Percentiles rank a stretch among this genome's conserved stretches.
phyloP scores from a whole-genome alignment of 352 stramenopile species.

The Phytophthora colocasiae region DNA sequence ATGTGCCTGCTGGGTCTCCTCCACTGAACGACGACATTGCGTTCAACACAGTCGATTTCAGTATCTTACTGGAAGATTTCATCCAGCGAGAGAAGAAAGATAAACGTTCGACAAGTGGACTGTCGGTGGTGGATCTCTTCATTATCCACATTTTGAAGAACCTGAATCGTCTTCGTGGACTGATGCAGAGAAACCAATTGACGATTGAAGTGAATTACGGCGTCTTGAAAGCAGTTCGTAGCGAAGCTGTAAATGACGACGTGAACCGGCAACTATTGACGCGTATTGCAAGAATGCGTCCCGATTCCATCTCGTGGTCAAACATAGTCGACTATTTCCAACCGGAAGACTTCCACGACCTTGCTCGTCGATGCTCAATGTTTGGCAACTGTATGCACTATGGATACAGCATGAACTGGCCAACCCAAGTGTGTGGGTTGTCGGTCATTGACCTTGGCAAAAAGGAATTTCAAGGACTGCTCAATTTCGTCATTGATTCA shows the following conservation, averaged over 20 bases:
- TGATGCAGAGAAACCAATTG: slow-evolving; percentile 22
- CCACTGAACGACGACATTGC: slow-evolving; percentile 19
- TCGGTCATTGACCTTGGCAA: slow-evolving; percentile 28
- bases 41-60: slow-evolving; percentile 30
- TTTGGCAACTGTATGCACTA: slow-evolving; percentile 31
- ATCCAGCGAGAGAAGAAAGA: slow-evolving; percentile 11
- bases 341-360: slow-evolving; percentile 34
- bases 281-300: slow-evolving; percentile 29
- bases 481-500: slow-evolving; percentile 12
- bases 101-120: neutral
- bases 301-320: slow-evolving; percentile 35
- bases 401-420: slow-evolving; percentile 40
- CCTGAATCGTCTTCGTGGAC: slow-evolving; percentile 21
- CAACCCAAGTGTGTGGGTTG: slow-evolving; percentile 23
- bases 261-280: slow-evolving; percentile 15
- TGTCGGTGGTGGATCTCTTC: slow-evolving; percentile 38
- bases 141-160: slow-evolving; percentile 30
- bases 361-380: slow-evolving; percentile 33
- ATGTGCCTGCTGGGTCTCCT: slow-evolving; percentile 21
- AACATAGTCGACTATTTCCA: slow-evolving; percentile 34
- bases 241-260: neutral
- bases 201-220: slow-evolving; percentile 32
- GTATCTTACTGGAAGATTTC: slow-evolving; percentile 14
- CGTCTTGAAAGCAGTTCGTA: slow-evolving; percentile 32
- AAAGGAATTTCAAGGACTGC: neutral